Evolutionary conservation across 352 stramenopile species (phyloP).

Genomic region (Blastocystis sp.): DNA sequence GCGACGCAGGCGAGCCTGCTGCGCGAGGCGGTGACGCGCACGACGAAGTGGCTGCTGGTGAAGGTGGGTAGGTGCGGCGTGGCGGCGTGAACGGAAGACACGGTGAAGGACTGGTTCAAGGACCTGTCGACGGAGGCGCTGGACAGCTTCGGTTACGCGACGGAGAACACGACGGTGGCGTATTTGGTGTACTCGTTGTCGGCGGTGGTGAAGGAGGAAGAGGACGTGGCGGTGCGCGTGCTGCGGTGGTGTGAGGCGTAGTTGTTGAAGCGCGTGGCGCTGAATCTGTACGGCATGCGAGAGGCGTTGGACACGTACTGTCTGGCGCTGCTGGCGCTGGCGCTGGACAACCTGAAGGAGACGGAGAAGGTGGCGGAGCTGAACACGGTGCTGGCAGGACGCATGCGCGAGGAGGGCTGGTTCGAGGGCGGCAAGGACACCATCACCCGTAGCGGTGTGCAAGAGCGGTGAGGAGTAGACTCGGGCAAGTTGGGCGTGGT

Average conservation of each 20-base stretch:
- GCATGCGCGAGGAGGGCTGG: background rate
- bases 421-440: background rate
- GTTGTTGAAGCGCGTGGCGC: background rate
- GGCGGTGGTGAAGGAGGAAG: background rate
- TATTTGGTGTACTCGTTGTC: background rate
- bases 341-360: background rate
- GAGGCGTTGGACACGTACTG: background rate
- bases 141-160: background rate
- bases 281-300: background rate
- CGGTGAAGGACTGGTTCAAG: background rate
- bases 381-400: background rate
- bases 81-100: background rate
- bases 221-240: background rate
- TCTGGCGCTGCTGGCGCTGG: background rate
- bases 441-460: background rate
- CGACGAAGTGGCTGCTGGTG: constrained; percentile 14
- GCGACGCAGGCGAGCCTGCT: background rate
- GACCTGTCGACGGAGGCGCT: background rate
- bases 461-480: background rate
- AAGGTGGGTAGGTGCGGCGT: background rate
- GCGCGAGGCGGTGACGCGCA: background rate
- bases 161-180: background rate
- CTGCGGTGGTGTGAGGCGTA: background rate
- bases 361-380: background rate
- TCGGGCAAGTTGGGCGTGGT: background rate